Evolutionary conservation across 2,329 filamentous ascomycete genomes (phyloP).

Genomic region (Clarireedia sp.): DNA sequence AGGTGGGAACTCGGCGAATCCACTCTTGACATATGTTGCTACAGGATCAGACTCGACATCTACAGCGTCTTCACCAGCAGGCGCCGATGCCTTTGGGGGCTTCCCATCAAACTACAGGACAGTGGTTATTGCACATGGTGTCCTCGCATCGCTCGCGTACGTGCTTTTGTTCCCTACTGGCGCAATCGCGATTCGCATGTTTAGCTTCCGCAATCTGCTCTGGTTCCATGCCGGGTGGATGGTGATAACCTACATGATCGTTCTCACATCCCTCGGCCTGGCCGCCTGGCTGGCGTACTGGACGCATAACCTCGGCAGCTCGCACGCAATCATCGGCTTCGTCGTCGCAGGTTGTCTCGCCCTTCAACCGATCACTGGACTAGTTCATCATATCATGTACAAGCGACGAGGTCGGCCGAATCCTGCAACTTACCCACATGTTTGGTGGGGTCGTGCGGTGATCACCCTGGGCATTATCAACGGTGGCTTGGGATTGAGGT

Average conservation of each 20-base stretch:
- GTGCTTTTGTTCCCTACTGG: slow-evolving; percentile 52
- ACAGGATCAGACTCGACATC: background rate
- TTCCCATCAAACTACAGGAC: background rate
- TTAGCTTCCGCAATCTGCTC: slow-evolving; percentile 39
- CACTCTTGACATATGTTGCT: slow-evolving; percentile 14
- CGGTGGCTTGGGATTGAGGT: slow-evolving; percentile 51
- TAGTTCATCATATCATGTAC: slow-evolving; percentile 48
- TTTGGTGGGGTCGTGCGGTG: slow-evolving; percentile 53
- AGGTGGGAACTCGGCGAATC: slow-evolving; percentile 34
- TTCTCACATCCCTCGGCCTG: slow-evolving; percentile 51
- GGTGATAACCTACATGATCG: slow-evolving; percentile 43
- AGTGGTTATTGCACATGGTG: slow-evolving; percentile 39
- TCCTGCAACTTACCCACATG: slow-evolving; percentile 44
- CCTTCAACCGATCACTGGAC: slow-evolving; percentile 50
- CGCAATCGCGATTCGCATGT: slow-evolving; percentile 50
- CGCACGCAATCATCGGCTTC: slow-evolving; percentile 49
- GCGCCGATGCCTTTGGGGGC: background rate
- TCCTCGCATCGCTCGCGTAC: slow-evolving; percentile 52
- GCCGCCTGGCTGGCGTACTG: slow-evolving; percentile 39
- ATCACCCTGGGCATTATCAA: slow-evolving; percentile 55
- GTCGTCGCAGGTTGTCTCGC: slow-evolving; percentile 44
- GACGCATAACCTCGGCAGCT: slow-evolving; percentile 5
- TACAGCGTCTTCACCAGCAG: background rate
- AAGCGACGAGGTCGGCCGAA: slow-evolving; percentile 34
- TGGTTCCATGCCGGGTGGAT: slow-evolving; percentile 50